A percentile compares a stretch with the other conserved stretches of the same genome.
Conservation (phyloP, 495 filamentous ascomycete species). For the Astrothelium subdiscretum region DNA sequence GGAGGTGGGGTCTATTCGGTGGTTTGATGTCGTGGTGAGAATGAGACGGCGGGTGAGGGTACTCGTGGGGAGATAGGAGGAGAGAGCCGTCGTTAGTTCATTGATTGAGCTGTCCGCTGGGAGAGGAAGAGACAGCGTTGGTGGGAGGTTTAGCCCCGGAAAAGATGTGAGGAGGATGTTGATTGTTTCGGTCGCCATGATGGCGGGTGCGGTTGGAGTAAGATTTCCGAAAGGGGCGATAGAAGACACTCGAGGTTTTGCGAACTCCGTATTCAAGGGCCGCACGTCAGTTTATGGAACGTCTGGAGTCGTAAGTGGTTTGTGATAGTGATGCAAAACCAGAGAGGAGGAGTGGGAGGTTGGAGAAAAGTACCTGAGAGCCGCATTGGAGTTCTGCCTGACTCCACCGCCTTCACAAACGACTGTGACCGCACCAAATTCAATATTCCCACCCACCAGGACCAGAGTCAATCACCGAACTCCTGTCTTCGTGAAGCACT, state of each 20-base stretch:
- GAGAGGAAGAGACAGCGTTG: slow-evolving; percentile 59
- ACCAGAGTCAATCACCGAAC: slow-evolving; percentile 21
- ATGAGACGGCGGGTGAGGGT: slow-evolving; percentile 43
- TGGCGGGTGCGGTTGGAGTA: background rate
- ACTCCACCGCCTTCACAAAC: background rate
- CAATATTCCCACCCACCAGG: background rate
- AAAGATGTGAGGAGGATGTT: slow-evolving; percentile 80
- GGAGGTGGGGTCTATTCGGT: slow-evolving; percentile 43
- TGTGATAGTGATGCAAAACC: too few relatives aligned
- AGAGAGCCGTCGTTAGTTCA: slow-evolving; percentile 52
- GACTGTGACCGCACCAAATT: background rate
- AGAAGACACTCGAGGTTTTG: background rate
- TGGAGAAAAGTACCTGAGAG: background rate
- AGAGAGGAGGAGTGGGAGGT: background rate
- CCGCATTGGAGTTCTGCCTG: background rate
- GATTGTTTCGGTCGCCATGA: slow-evolving; percentile 33
- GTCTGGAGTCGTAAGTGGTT: too few relatives aligned
- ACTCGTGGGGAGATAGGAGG: slow-evolving; percentile 45
- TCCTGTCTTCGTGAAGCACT: slow-evolving; percentile 23
- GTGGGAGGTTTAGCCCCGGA: slow-evolving; percentile 65
- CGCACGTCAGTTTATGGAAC: too few relatives aligned
- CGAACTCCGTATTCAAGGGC: too few relatives aligned
- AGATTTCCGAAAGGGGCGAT: background rate
- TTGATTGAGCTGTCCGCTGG: slow-evolving; percentile 45
- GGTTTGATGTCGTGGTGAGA: slow-evolving; percentile 74